These are phyloP conservation scores for Fusarium udum DNA, from an alignment of 2,329 filamentous ascomycete genomes.

Conservation along the genomic window DNA sequence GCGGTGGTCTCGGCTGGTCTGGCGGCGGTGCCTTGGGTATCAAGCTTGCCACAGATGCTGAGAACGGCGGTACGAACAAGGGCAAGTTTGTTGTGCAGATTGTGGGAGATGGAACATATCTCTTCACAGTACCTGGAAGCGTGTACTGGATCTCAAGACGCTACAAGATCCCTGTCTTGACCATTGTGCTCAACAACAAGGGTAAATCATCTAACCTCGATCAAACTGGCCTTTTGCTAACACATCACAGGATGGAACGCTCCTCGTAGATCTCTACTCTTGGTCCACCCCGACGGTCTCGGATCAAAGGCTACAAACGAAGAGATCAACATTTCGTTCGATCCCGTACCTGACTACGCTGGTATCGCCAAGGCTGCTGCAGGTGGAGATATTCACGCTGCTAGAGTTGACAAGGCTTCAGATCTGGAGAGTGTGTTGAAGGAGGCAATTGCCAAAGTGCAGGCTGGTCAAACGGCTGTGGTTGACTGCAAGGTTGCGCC, in stretches of 20 bases:
- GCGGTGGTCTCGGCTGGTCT: constrained; percentile 82
- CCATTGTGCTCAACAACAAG: constrained; percentile 66
- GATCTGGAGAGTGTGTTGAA: constrained; percentile 59
- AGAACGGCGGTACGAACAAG: constrained; percentile 55
- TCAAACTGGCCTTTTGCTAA: constrained; percentile 1
- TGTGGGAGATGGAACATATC: constrained; percentile 66
- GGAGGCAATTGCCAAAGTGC: constrained; percentile 61
- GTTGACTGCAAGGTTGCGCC: constrained; percentile 62
- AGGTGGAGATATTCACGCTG: constrained; percentile 62
- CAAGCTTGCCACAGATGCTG: constrained; percentile 69
- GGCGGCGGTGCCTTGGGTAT: constrained; percentile 80
- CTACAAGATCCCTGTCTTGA: constrained; percentile 64
- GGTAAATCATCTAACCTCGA: constrained; percentile 46
- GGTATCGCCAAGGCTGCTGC: constrained; percentile 70
- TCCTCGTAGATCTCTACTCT: constrained; percentile 63
- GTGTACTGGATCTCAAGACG: constrained; percentile 66
- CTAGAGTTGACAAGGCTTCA: constrained; percentile 56
- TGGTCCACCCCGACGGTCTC: constrained; percentile 67
- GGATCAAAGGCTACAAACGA: constrained; percentile 66
- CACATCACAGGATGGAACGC: constrained; percentile 64
- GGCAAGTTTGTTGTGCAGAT: constrained; percentile 64
- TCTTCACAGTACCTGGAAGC: constrained; percentile 64
- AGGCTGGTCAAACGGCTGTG: constrained; percentile 62
- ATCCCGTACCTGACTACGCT: constrained; percentile 66
- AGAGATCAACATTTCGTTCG: constrained; percentile 70